Base-by-base conservation (phyloP, 805 yeast genomes). In the Teunomyces barrocoloradensis region DNA sequence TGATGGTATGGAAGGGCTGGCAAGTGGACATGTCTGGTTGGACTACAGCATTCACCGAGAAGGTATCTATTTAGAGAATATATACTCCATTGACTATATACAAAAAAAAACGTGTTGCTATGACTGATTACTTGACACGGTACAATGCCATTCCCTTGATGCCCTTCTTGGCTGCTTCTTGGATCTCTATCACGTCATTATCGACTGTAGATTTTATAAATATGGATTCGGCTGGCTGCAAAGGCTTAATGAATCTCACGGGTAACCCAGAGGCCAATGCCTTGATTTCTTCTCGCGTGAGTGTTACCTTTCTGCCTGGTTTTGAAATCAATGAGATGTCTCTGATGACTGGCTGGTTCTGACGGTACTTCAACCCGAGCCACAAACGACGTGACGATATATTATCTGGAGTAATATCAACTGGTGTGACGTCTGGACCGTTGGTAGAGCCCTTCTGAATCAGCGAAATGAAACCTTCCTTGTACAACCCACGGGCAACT, bases 351-450 rank as follows among this genome's bases (percentile, higher is more conserved):
- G 97, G 85, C 55, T 76, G 73, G 60, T 85, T 81, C 53, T 89
- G 81, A 61, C 92, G 81, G 66, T 94, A 94, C 65, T 94, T 94
- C 64, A 94, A 73, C 2, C 91, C 95, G 17, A 94, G 66, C 99
- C 99, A 94, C 43, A 94, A 76, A 56, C 96, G 78, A 60, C 98
- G 82, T 1, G 91, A 79, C 15, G 96, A 68, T 27, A 94, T 81
- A 61, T 92, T 91, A 62, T 88, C 96, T 29, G 86, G 90, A 0
- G 98, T 90, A 18, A 82, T 87, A 37, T 85, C 90, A 3, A 81
- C 82, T 0, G 91, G 85, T 1, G 71, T 72, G 39, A 71, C 63
- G 64, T 94, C 98, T 11, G 99, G 98, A 1, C 97, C 96, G 7
- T 78, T 63, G 1, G 80, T 73, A 6, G 92, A 86, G 2, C 99